phyloP scores from a whole-genome alignment of 352 stramenopile species.

The Detonula confervacea region DNA sequence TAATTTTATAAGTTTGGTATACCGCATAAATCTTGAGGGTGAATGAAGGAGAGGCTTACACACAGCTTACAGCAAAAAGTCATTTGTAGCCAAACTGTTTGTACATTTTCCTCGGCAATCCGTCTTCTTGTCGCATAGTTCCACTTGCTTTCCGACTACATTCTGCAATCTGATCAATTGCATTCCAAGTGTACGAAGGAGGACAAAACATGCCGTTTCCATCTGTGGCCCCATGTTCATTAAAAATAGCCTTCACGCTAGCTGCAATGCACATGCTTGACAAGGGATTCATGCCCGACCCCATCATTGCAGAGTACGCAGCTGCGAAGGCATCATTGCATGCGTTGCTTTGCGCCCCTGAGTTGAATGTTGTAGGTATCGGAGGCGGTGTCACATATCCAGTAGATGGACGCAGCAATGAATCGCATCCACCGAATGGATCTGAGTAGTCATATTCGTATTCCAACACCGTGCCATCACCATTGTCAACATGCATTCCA shows the following conservation, averaged over 20 bases:
- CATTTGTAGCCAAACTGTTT: constrained; percentile 37
- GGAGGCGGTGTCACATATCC: constrained; percentile 22
- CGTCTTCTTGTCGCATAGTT: constrained; percentile 17
- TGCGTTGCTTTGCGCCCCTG: constrained; percentile 2
- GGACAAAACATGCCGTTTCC: background rate
- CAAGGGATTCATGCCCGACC: constrained; percentile 20
- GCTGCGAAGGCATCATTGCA: constrained; percentile 36
- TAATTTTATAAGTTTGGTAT: too few relatives aligned
- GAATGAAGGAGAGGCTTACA: too few relatives aligned
- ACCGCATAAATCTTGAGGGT: too few relatives aligned
- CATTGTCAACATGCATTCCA: constrained; percentile 21
- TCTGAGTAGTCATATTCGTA: constrained; percentile 47
- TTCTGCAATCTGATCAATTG: constrained; percentile 34
- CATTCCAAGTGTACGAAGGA: constrained; percentile 33
- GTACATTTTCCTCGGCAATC: constrained; percentile 36
- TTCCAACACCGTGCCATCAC: constrained; percentile 26
- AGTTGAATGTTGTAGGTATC: background rate
- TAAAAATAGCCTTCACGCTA: constrained; percentile 32
- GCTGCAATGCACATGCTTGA: constrained; percentile 33
- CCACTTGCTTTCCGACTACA: constrained; percentile 9
- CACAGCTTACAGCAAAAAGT: too few relatives aligned
- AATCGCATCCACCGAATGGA: constrained; percentile 42
- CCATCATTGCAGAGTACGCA: constrained; percentile 23
- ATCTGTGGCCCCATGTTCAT: constrained; percentile 1
- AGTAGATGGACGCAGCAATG: constrained; percentile 29